phyloP scores from a whole-genome alignment of 805 yeast genomes.

The Ogataea salicorniae region DNA sequence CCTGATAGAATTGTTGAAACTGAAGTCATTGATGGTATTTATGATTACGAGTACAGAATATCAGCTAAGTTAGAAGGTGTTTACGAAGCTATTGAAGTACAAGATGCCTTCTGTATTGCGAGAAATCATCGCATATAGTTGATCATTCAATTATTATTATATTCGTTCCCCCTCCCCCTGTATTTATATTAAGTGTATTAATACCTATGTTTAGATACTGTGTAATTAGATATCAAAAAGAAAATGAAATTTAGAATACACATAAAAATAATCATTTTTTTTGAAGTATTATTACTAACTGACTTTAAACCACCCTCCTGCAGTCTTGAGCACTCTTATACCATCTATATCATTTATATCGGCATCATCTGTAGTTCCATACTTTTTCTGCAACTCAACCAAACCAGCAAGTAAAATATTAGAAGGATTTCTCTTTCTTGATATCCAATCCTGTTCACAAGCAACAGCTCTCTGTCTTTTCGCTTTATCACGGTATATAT shows the following conservation, averaged over 20 bases:
- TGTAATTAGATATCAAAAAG: not conserved
- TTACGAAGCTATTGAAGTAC: constrained; percentile 87
- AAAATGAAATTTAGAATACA: not conserved
- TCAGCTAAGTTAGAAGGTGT: constrained; percentile 85
- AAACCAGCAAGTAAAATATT: not conserved
- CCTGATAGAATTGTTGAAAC: constrained; percentile 40
- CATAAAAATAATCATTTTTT: not conserved
- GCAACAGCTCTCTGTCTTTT: not conserved
- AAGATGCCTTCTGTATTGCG: constrained; percentile 70
- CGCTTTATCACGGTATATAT: not conserved
- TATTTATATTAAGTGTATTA: no score
- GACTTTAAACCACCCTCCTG: constrained; percentile 1
- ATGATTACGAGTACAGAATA: constrained; percentile 63
- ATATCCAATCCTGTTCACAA: constrained; percentile 1
- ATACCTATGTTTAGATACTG: no score
- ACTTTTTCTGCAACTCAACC: not conserved
- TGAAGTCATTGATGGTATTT: constrained; percentile 63
- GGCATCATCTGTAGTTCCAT: not conserved
- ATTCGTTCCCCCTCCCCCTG: not conserved
- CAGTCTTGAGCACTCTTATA: not conserved
- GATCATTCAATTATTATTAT: not conserved
- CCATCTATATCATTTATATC: constrained; percentile 1
- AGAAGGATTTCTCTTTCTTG: constrained; percentile 1
- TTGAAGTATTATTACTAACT: not conserved
- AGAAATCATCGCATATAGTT: constrained; percentile 25